Evolutionary conservation across 306 rosid genomes (phyloP).

Genomic region (Malus sieversii): DNA sequence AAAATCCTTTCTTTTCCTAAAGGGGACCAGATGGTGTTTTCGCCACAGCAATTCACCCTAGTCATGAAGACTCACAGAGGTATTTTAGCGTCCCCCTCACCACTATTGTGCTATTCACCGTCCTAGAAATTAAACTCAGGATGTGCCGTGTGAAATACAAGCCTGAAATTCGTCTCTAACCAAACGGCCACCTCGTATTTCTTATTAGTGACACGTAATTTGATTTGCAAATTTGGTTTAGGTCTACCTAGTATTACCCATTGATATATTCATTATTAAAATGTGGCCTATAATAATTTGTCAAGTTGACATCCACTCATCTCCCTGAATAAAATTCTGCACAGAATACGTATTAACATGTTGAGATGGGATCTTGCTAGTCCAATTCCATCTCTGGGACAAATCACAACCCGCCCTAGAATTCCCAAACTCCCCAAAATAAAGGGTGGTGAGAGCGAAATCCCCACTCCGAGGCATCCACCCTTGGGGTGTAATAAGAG

Average conservation of each 20-base stretch:
- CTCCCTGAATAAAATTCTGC: constrained; percentile 77
- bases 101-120: accelerated
- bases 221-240: no score
- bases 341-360: constrained; percentile 48
- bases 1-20: no score
- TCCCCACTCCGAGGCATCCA: constrained; percentile 77
- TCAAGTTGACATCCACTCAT: constrained; percentile 44
- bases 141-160: no score
- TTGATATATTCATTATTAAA: no score
- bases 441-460: constrained; percentile 61
- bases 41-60: accelerated
- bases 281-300: no score
- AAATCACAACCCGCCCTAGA: constrained; percentile 41
- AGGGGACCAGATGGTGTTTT: no score
- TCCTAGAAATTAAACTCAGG: accelerated
- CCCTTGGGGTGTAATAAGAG: constrained; percentile 41
- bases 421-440: constrained; percentile 62
- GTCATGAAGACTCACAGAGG: accelerated
- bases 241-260: no score
- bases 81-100: accelerated
- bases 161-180: accelerated
- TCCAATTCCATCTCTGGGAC: constrained; percentile 54
- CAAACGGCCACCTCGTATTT: accelerated
- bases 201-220: no score
- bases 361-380: constrained; percentile 45